phyloP scores from a whole-genome alignment of 1,284 basidiomycete genomes.

The Cerioporus squamosus region DNA sequence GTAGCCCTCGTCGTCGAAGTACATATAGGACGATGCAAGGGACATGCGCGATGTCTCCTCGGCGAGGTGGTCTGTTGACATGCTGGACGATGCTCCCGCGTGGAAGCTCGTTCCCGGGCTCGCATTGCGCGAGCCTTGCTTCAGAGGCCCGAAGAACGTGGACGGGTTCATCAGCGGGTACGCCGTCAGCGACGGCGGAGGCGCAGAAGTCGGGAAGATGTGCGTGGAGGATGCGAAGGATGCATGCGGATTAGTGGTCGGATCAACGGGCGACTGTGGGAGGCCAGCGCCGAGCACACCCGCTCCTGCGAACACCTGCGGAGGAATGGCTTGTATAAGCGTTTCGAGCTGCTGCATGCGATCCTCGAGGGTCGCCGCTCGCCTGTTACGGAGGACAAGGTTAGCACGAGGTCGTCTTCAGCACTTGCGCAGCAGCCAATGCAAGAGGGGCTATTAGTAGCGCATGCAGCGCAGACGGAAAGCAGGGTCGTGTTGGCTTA shows the following conservation, averaged over 20 bases:
- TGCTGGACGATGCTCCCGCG: slow-evolving; percentile 8
- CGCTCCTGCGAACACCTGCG: slow-evolving; percentile 72
- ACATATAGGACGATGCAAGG: slow-evolving; percentile 75
- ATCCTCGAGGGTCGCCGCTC: slow-evolving; percentile 79
- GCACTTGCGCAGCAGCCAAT: too few species aligned
- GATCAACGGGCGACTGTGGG: slow-evolving; percentile 33
- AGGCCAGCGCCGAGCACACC: slow-evolving; percentile 36
- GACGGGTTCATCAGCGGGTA: slow-evolving; percentile 80
- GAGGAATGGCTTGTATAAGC: slow-evolving; percentile 79
- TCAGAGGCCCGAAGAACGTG: slow-evolving; percentile 66
- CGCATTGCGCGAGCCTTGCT: slow-evolving; percentile 43
- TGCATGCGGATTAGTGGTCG: slow-evolving; percentile 50
- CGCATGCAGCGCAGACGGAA: too few species aligned
- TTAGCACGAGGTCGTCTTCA: not conserved
- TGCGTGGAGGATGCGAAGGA: slow-evolving; percentile 55
- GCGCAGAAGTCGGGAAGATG: slow-evolving; percentile 66
- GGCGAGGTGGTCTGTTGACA: slow-evolving; percentile 47
- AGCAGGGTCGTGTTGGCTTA: too few species aligned
- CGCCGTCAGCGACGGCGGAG: slow-evolving; percentile 74
- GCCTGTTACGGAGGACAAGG: slow-evolving; percentile 41
- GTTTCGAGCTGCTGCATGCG: slow-evolving; percentile 85
- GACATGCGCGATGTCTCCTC: slow-evolving; percentile 66
- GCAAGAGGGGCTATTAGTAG: too few species aligned
- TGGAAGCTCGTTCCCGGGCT: slow-evolving; percentile 43
- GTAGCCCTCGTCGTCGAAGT: slow-evolving; percentile 82